phyloP scores from a whole-genome alignment of 345 rosid genomes.

The Melaleuca quinquenervia region DNA sequence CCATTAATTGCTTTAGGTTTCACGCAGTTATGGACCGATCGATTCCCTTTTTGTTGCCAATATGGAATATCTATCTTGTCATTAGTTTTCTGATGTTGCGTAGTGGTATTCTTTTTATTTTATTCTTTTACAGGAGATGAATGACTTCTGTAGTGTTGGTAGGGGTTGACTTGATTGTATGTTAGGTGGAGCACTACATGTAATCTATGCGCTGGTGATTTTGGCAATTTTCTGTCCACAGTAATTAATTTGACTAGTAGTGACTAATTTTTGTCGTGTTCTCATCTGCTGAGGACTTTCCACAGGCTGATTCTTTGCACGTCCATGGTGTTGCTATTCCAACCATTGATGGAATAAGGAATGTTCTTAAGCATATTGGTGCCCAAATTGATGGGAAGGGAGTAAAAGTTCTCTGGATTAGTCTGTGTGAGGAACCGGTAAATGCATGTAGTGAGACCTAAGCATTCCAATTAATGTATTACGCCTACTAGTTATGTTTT shows the following conservation, averaged over 20 bases:
- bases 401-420: slow-evolving; percentile 76
- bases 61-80: background rate
- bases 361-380: slow-evolving; percentile 80
- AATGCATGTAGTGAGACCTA: background rate
- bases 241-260: background rate
- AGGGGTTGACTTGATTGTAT: background rate
- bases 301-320: slow-evolving; percentile 63
- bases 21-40: background rate
- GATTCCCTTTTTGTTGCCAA: background rate
- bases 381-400: slow-evolving; percentile 50
- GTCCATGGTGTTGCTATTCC: slow-evolving; percentile 98
- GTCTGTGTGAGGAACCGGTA: slow-evolving; percentile 97
- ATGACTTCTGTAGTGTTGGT: background rate
- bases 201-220: background rate
- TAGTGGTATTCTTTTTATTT: background rate
- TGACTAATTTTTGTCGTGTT: background rate
- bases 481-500: background rate
- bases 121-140: background rate
- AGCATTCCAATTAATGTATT: background rate
- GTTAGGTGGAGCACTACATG: background rate
- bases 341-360: slow-evolving; percentile 66
- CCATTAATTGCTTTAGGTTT: background rate
- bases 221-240: background rate
- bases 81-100: background rate
- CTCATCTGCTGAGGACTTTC: background rate